These are phyloP conservation scores for Apiotrichum akiyoshidainum DNA, from an alignment of 1,284 basidiomycete species.

Conservation along the genomic window DNA sequence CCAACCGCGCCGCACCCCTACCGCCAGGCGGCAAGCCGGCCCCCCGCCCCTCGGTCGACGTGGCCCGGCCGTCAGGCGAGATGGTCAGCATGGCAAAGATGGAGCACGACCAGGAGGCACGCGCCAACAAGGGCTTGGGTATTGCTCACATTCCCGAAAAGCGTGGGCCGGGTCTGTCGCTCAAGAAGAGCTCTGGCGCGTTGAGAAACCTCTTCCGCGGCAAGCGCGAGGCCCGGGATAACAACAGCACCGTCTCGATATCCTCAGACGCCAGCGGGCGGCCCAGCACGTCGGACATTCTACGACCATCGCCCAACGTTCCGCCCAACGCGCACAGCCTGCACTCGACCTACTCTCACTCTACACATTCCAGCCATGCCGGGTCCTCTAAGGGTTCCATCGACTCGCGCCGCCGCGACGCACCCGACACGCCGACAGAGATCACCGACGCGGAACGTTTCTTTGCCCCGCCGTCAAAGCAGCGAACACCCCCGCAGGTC, in stretches of 20 bases:
- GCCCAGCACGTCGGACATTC: conserved; percentile 2
- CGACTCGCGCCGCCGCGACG: neutral
- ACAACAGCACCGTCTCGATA: conserved; percentile 8
- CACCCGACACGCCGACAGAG: neutral
- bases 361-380: neutral
- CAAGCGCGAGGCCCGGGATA: conserved; percentile 44
- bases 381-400: neutral
- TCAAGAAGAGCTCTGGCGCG: conserved; percentile 48
- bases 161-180: conserved; percentile 28
- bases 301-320: neutral
- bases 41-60: neutral
- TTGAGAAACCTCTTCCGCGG: conserved; percentile 48
- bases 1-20: neutral
- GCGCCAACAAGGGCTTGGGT: neutral
- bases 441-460: neutral
- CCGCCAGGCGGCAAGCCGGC: neutral
- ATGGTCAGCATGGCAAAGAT: neutral
- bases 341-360: neutral
- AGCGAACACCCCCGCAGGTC: neutral
- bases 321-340: neutral
- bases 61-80: neutral
- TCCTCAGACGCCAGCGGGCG: conserved; percentile 23
- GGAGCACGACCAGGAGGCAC: neutral
- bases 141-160: conserved; percentile 20
- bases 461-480: conserved; percentile 4